These are phyloP conservation scores for Didymella sp. DNA, from an alignment of 2,329 filamentous ascomycete species.

Conservation along the genomic window DNA sequence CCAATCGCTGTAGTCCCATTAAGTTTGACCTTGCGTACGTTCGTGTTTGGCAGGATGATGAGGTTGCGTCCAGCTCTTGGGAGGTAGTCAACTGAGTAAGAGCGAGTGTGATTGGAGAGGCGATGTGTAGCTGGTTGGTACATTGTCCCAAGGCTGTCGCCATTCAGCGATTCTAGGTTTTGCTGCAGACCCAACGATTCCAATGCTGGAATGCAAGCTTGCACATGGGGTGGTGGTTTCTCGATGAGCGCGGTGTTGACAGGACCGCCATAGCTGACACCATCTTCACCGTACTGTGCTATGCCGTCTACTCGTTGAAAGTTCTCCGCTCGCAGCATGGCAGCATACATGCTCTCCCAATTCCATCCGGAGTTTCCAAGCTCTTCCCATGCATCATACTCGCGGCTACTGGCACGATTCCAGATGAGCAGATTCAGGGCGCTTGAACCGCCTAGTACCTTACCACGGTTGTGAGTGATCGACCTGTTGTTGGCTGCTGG, in stretches of 20 bases:
- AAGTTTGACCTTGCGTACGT: constrained; percentile 50
- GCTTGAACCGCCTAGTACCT: constrained; percentile 45
- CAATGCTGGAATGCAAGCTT: constrained; percentile 55
- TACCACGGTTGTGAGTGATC: constrained; percentile 27
- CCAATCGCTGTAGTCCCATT: constrained; percentile 30
- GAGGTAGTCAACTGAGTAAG: constrained; percentile 57
- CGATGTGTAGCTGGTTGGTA: constrained; percentile 60
- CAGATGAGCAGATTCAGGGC: constrained; percentile 48
- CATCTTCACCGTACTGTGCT: constrained; percentile 32
- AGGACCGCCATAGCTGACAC: constrained; percentile 38
- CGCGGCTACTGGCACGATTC: constrained; percentile 41
- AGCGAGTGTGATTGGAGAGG: constrained; percentile 55
- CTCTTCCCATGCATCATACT: constrained; percentile 61
- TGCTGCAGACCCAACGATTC: constrained; percentile 52
- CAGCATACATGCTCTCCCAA: constrained; percentile 55
- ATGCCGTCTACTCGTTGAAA: constrained; percentile 29
- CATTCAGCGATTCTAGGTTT: constrained; percentile 56
- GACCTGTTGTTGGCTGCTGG: constrained; percentile 44
- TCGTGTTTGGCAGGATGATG: constrained; percentile 44
- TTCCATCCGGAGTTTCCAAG: constrained; percentile 64
- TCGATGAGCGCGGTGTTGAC: constrained; percentile 50
- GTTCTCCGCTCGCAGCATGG: constrained; percentile 42
- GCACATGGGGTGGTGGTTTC: constrained; percentile 52
- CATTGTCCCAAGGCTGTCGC: constrained; percentile 58
- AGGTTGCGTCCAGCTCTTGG: constrained; percentile 53